Percentiles rank a stretch among this genome's conserved stretches.
Conservation (phyloP, 1,284 basidiomycete species). For the Fomes fomentarius region DNA sequence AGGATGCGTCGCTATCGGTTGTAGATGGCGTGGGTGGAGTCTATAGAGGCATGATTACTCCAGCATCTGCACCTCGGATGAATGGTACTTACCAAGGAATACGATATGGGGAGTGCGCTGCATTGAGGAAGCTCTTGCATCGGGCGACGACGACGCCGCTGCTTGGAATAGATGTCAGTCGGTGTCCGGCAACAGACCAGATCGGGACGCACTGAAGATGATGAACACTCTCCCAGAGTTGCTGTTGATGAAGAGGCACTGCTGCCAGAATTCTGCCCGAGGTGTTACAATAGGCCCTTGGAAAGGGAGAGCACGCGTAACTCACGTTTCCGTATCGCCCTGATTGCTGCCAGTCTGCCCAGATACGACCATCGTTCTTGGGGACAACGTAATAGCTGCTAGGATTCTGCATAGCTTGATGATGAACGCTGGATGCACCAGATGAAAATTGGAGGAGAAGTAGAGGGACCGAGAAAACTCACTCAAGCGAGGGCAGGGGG, state of each 20-base stretch:
- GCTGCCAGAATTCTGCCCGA: constrained; percentile 27
- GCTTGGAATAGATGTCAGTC: too few species aligned
- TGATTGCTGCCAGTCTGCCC: constrained; percentile 32
- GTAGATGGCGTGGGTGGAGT: constrained; percentile 27
- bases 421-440: constrained; percentile 9
- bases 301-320: not conserved
- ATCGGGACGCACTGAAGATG: constrained; percentile 9
- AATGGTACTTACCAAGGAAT: constrained; percentile 8
- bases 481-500: constrained; percentile 26
- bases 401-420: constrained; percentile 29
- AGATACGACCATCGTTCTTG: constrained; percentile 25
- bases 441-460: constrained; percentile 6
- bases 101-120: constrained; percentile 20
- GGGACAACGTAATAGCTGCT: constrained; percentile 28
- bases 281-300: not conserved
- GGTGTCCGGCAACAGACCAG: not conserved
- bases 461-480: constrained; percentile 17
- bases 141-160: constrained; percentile 4
- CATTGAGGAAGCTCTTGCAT: constrained; percentile 11
- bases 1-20: constrained; percentile 31
- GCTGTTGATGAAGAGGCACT: constrained; percentile 22
- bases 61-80: not conserved
- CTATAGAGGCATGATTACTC: not conserved
- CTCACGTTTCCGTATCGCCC: constrained; percentile 29
- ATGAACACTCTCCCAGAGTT: constrained; percentile 20